Percentiles rank a stretch among this genome's conserved stretches.
Evolutionary conservation across 129 eudicot genomes (phyloP).

Genomic region (Escallonia rubra): DNA sequence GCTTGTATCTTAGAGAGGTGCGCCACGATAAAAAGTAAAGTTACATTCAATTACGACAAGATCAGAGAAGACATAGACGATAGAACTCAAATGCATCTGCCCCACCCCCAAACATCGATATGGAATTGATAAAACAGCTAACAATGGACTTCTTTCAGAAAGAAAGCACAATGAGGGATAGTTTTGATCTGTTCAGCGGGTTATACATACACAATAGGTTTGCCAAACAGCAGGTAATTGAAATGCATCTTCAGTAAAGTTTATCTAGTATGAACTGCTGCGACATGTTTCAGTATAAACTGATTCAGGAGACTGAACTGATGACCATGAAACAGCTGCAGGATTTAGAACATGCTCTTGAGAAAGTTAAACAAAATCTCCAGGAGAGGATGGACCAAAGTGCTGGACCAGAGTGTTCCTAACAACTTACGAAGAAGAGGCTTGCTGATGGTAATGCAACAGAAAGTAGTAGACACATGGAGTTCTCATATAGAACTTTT

Average conservation of each 20-base stretch:
- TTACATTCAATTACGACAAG: background rate
- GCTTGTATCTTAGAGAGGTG: background rate
- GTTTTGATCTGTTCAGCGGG: conserved; percentile 68
- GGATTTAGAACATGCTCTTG: conserved; percentile 55
- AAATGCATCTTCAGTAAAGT: background rate
- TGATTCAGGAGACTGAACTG: background rate
- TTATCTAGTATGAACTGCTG: background rate
- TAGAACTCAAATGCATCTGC: too few species aligned
- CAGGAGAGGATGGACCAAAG: conserved; percentile 23
- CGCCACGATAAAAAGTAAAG: background rate
- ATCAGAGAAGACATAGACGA: background rate
- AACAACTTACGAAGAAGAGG: conserved; percentile 1
- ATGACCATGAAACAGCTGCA: conserved; percentile 27
- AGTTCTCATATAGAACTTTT: too few species aligned
- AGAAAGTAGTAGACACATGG: background rate
- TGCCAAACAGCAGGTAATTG: conserved; percentile 49
- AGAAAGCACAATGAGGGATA: conserved; percentile 46
- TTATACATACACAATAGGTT: conserved; percentile 56
- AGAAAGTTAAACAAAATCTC: conserved; percentile 45
- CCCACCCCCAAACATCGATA: too few species aligned
- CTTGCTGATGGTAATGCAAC: background rate
- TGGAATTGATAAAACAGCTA: background rate
- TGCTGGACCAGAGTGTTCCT: conserved; percentile 7
- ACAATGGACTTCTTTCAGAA: conserved; percentile 31
- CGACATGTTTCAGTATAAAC: background rate